Base-by-base conservation (phyloP, 129 eudicot genomes). In the Pulicaria dysenterica region DNA sequence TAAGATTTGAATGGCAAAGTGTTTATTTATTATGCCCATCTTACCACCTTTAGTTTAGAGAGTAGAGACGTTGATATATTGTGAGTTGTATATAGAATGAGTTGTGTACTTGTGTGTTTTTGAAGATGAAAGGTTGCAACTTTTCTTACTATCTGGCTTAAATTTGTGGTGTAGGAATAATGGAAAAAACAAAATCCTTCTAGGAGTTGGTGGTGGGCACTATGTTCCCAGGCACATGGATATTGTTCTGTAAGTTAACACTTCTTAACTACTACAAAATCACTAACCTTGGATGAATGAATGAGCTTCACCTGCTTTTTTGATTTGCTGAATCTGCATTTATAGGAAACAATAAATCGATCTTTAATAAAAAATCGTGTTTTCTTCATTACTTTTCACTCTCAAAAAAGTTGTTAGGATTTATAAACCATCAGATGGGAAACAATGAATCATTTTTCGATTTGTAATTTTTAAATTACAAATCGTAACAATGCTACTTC, bases 221-320 rank as follows among this genome's bases (percentile, higher is more conserved):
- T 93, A 90, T 86, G 96, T 81, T 49, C 96, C 96, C 13, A 87
- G 98, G n/a, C 98, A 93, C 79, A 90, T 87, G 96, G 96, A 93
- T 82, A 64, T 93, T 76, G 75, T 90, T 46, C 47, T 66, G 98
- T 93, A 84, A 93, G 96, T 79, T 71, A 11, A 11, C 37, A 4
- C 4, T n/a, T 56, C 38, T 39, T 15, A 45, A 38, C 64, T 12
- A 19, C 76, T 45, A 38, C 17, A 7, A 24, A 24, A 24, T 24
- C 31, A 24, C 31, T 24, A 24, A 24, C 31, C 31, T 24, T 24
- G 31, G 31, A 24, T 24, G 31, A 24, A 24, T 24, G 31, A 24
- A 24, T 24, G 31, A 24, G 31, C 31, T 24, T 24, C 1, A 24
- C 31, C 31, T 24, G 31, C 31, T 24, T 24, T 24, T 1, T 24